Evolutionary conservation across 129 eudicot genomes (phyloP), one percentile per base, ranked within the genome.

Genomic region (Saussurea involucrata): DNA sequence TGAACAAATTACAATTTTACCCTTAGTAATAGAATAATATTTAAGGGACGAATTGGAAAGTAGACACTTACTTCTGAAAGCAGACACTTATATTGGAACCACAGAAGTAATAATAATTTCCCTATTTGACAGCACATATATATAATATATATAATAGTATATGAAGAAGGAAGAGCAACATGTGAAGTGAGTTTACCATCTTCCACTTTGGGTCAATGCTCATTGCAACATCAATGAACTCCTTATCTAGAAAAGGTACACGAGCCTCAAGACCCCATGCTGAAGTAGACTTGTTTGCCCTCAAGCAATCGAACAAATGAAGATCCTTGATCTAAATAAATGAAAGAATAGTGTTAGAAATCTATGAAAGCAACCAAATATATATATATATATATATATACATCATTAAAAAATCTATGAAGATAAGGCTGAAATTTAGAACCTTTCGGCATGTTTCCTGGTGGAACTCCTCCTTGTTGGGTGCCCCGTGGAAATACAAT

Each of bases 251-350:
- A 87, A 95, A 95, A 20, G 99, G 99, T 42, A 95, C 99, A 85
- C 99, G 99, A 66, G 99, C 99, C 79, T 95, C 99, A 66, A 95
- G 82, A 44, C 99, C 99, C 99, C 99, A 95, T 20, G 99, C 99
- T 63, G 97, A 95, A 81, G 99, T 95, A 69, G 99, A 83, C 82
- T 95, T 95, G 71, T 95, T 95, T 71, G 99, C 99, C 86, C 99
- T 88, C 90, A 95, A 83, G 81, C 99, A 95, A 84, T 95, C 99
- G 68, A 83, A 95, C 77, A 89, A 85, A 90, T 95, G 99, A 68
- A 95, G 96, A 80, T 95, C 95, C 86, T 95, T 95, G 75, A 95
- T 95, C 99, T 95, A 85, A 25, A 74, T 22, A 72, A 34, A 5
- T 71, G 29, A n/a, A 24, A 66, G 53, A 65, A 33, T 33, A 57